Conservation (phyloP, 768 basidiomycete species). For the Megacollybia marginata region DNA sequence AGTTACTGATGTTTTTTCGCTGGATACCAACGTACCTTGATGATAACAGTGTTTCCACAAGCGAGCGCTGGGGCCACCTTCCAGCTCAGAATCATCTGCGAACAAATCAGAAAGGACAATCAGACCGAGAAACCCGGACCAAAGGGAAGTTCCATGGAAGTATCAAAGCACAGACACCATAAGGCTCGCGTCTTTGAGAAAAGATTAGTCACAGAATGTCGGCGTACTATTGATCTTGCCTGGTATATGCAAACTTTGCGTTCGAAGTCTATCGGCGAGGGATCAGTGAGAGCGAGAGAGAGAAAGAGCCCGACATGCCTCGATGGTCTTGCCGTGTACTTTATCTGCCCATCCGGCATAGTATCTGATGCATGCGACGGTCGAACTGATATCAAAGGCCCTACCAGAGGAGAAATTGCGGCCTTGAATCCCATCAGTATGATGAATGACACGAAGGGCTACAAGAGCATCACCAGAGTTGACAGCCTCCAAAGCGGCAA, state of each 20-base stretch:
- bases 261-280: no score
- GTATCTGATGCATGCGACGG: slow-evolving; percentile 55
- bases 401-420: slow-evolving; percentile 26
- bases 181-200: slow-evolving; percentile 64
- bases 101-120: neutral
- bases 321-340: slow-evolving; percentile 67
- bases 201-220: slow-evolving; percentile 49
- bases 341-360: slow-evolving; percentile 93
- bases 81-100: slow-evolving; percentile 60
- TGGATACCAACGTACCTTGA: slow-evolving; percentile 35
- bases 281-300: no score
- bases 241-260: slow-evolving; percentile 22
- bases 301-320: neutral
- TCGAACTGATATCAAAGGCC: slow-evolving; percentile 37
- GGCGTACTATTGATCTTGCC: slow-evolving; percentile 15
- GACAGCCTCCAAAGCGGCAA: slow-evolving; percentile 69
- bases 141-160: slow-evolving; percentile 52
- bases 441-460: no score
- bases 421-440: no score
- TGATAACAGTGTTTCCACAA: slow-evolving; percentile 62
- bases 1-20: neutral
- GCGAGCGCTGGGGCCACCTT: slow-evolving; percentile 64
- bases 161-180: slow-evolving; percentile 44
- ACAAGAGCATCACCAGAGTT: slow-evolving; percentile 41
- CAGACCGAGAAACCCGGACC: neutral